These are phyloP conservation scores for Hemisphaericaspora lyxosophila DNA, from an alignment of 1,139 yeast species.

Conservation along the genomic window DNA sequence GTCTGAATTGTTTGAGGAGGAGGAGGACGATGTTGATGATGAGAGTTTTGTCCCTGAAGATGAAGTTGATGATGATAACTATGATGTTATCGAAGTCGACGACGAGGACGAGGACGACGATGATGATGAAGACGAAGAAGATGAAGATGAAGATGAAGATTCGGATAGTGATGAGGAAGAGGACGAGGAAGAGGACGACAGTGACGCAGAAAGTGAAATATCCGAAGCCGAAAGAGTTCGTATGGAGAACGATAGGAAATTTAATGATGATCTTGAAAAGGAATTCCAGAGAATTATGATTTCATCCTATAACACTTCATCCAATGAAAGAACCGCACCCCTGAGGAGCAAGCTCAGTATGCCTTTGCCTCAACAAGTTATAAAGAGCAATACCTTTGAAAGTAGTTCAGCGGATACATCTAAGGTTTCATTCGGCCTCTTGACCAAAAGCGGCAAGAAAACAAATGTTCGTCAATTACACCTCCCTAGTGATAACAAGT, in stretches of 20 bases:
- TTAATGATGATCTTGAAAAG: slow-evolving; percentile 52
- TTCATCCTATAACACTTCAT: slow-evolving; percentile 44
- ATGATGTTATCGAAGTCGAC: slow-evolving; percentile 18
- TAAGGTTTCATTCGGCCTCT: slow-evolving; percentile 48
- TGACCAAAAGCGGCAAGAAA: slow-evolving; percentile 53
- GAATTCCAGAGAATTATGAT: slow-evolving; percentile 51
- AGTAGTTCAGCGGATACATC: neutral
- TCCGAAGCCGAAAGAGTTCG: slow-evolving; percentile 14
- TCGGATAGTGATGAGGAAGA: slow-evolving; percentile 16
- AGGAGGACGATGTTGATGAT: slow-evolving; percentile 14
- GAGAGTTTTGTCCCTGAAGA: slow-evolving; percentile 20
- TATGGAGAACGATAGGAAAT: slow-evolving; percentile 41
- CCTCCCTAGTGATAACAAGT: slow-evolving; percentile 49
- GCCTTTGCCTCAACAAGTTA: slow-evolving; percentile 20
- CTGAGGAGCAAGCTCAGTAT: slow-evolving; percentile 19
- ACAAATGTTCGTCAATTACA: slow-evolving; percentile 42
- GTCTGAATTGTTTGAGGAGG: slow-evolving; percentile 17
- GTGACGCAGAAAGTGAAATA: slow-evolving; percentile 11
- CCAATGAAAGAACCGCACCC: neutral
- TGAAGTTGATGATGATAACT: slow-evolving; percentile 19
- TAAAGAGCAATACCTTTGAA: neutral
- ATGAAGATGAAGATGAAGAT: slow-evolving; percentile 18
- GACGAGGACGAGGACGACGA: slow-evolving; percentile 21
- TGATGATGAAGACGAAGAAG: slow-evolving; percentile 21
- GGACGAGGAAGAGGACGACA: slow-evolving; percentile 14